Evolutionary conservation across 2,329 filamentous ascomycete species (phyloP).

Genomic region (Aspergillus sp.): DNA sequence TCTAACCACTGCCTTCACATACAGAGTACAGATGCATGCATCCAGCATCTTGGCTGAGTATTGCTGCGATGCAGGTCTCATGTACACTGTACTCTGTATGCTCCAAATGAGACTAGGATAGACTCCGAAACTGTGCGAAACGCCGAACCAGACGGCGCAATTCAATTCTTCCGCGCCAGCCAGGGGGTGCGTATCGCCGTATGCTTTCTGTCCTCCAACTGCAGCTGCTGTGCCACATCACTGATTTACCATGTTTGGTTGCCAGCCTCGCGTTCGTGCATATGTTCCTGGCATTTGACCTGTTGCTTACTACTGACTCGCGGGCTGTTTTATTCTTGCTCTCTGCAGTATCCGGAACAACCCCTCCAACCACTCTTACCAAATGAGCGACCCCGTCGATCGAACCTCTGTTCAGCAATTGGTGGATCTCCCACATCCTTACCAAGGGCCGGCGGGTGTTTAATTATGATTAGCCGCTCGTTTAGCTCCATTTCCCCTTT

Average conservation of each 20-base stretch:
- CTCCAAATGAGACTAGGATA: neutral
- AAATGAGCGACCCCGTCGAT: neutral
- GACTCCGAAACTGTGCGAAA: slow-evolving; percentile 6
- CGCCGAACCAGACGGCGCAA: slow-evolving; percentile 13
- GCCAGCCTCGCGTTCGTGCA: neutral
- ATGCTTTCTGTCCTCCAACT: neutral
- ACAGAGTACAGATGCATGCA: neutral
- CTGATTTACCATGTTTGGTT: neutral
- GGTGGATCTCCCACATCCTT: neutral
- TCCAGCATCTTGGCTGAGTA: neutral
- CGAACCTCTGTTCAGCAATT: neutral
- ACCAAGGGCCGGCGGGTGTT: neutral
- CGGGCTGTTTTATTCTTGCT: neutral
- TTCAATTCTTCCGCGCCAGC: slow-evolving; percentile 2
- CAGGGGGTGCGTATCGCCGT: neutral
- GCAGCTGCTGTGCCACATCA: neutral
- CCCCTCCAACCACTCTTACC: neutral
- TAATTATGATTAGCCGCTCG: neutral
- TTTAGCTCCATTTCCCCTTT: neutral
- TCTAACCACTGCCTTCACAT: neutral
- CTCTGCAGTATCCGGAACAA: neutral
- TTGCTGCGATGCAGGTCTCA: neutral
- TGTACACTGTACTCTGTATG: neutral
- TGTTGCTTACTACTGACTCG: neutral
- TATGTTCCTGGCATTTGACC: neutral